Percentiles rank a stretch among this genome's conserved stretches.
Evolutionary conservation across 345 rosid genomes (phyloP).

Genomic region (Syzygium aqueum): DNA sequence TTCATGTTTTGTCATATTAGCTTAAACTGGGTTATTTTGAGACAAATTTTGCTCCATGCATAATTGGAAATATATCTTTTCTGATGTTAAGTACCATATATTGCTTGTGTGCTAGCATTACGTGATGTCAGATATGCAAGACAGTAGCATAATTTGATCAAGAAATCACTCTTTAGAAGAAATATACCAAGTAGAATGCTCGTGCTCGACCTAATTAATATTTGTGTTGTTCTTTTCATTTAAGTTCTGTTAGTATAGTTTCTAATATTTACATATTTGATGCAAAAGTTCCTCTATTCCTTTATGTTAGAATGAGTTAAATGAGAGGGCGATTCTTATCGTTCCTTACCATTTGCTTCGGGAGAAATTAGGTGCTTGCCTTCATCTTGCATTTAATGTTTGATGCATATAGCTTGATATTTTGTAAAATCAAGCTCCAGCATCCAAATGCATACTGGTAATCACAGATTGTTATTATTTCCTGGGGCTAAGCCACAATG

Average conservation of each 20-base stretch:
- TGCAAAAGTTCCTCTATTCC: background rate
- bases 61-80: background rate
- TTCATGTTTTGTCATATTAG: background rate
- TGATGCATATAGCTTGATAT: background rate
- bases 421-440: background rate
- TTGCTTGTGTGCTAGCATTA: background rate
- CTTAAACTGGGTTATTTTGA: background rate
- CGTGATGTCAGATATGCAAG: background rate
- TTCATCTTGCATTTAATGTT: background rate
- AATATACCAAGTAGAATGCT: background rate
- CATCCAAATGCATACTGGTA: background rate
- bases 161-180: background rate
- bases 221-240: background rate
- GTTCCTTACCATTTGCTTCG: background rate
- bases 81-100: background rate
- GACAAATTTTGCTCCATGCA: background rate
- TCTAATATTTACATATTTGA: background rate
- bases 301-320: background rate
- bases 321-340: background rate
- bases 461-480: background rate
- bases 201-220: background rate
- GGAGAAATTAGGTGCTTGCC: background rate
- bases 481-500: background rate
- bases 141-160: background rate
- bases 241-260: background rate